Conservation (phyloP, 768 basidiomycete genomes). For the Russula dissimulans region DNA sequence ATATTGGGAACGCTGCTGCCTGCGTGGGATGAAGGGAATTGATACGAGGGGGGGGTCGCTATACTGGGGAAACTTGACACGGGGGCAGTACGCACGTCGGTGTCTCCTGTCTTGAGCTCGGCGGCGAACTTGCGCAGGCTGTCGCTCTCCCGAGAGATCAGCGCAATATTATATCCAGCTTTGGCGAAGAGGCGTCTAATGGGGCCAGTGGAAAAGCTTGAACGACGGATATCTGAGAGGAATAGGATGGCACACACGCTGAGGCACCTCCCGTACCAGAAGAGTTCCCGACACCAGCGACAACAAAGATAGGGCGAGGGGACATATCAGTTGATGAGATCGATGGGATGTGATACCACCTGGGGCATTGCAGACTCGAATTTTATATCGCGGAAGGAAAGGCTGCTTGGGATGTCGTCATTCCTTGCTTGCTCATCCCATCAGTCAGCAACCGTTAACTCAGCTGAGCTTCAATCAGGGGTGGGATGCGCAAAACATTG, state of each 20-base stretch:
- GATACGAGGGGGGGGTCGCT: too few species aligned
- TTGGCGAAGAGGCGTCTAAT: conserved; percentile 32
- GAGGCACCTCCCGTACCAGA: conserved; percentile 34
- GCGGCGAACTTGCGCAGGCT: conserved; percentile 28
- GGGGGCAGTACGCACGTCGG: conserved; percentile 24
- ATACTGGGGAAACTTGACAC: too few species aligned
- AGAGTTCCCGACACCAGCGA: conserved; percentile 35
- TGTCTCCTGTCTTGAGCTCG: conserved; percentile 29
- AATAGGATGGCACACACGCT: conserved; percentile 27
- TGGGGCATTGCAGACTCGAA: background rate
- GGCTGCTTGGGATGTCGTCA: too few species aligned
- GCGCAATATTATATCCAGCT: conserved; percentile 33
- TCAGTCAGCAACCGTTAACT: background rate
- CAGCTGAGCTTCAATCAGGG: too few species aligned
- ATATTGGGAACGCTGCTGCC: conserved; percentile 33
- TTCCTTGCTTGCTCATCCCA: background rate
- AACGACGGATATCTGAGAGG: background rate
- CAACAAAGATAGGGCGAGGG: conserved; percentile 30
- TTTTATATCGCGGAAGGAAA: background rate
- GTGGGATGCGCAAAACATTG: too few species aligned
- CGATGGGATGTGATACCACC: background rate
- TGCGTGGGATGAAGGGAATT: conserved; percentile 7
- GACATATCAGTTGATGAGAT: conserved; percentile 21
- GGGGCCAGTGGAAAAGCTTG: background rate
- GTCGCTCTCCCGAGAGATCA: conserved; percentile 31